phyloP scores from a whole-genome alignment of 75 land plant genomes.

The Pseudotsuga menziesii region DNA sequence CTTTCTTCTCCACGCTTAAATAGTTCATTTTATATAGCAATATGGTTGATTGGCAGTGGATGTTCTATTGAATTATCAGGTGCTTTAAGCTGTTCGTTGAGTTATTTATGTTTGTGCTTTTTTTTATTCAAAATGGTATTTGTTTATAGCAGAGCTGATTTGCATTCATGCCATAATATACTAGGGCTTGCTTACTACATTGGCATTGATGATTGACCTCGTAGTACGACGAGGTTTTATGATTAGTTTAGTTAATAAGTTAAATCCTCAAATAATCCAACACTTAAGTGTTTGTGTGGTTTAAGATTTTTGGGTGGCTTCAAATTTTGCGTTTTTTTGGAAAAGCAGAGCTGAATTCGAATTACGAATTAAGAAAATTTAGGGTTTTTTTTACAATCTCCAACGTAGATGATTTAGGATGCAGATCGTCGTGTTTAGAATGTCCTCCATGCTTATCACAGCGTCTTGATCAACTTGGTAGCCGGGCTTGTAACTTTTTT shows the following conservation, averaged over 20 bases:
- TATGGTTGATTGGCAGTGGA: not conserved
- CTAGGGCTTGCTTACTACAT: slow-evolving; percentile 1
- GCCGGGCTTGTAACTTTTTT: too few relatives aligned
- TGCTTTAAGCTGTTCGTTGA: not conserved
- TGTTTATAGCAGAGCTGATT: not conserved
- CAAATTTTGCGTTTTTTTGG: not conserved
- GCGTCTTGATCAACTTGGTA: not conserved
- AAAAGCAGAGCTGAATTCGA: not conserved
- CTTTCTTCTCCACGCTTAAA: too few relatives aligned
- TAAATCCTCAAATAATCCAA: not conserved
- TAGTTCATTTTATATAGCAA: too few relatives aligned
- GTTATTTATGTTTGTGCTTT: too few relatives aligned
- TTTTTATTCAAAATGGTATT: too few relatives aligned
- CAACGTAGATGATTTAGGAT: too few relatives aligned
- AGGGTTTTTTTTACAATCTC: not conserved
- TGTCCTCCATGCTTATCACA: too few relatives aligned
- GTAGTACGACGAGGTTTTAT: not conserved
- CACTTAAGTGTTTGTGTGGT: not conserved
- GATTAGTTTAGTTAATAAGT: not conserved
- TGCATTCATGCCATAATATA: not conserved
- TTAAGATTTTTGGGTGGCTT: not conserved
- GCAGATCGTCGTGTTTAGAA: too few relatives aligned
- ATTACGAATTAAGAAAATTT: not conserved
- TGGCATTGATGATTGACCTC: too few relatives aligned
- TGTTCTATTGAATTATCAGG: slow-evolving; percentile 1